Percentiles rank a stretch among this genome's conserved stretches.
phyloP scores from a whole-genome alignment of 1,139 yeast genomes.

The Diutina neorugosa region DNA sequence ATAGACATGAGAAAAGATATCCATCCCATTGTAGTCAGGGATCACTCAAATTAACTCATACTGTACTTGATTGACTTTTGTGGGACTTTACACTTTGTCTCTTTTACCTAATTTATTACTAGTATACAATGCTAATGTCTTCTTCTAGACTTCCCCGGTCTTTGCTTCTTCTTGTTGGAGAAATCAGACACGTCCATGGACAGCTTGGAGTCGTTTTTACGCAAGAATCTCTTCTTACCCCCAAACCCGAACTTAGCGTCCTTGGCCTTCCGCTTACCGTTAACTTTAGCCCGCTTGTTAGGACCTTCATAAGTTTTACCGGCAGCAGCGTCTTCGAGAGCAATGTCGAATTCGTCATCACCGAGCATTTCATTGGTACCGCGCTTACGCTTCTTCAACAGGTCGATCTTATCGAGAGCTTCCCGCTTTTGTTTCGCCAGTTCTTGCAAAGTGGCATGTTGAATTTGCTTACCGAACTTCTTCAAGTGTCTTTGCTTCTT shows the following conservation, averaged over 20 bases:
- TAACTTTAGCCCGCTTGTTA: constrained; percentile 40
- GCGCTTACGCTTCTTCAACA: constrained; percentile 70
- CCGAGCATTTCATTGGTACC: constrained; percentile 58
- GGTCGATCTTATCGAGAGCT: constrained; percentile 79
- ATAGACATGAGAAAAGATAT: too few species aligned
- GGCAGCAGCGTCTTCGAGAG: constrained; percentile 78
- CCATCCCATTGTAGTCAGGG: too few species aligned
- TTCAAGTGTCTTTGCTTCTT: constrained; percentile 88
- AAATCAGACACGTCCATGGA: not conserved
- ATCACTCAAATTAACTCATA: too few species aligned
- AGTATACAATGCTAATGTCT: constrained; percentile 1
- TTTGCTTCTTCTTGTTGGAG: not conserved
- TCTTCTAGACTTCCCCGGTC: constrained; percentile 4
- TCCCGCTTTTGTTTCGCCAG: constrained; percentile 92
- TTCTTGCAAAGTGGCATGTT: constrained; percentile 83
- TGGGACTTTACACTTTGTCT: too few species aligned
- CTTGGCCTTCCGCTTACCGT: constrained; percentile 54
- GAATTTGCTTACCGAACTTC: constrained; percentile 97
- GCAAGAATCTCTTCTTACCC: constrained; percentile 64
- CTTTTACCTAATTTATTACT: not conserved
- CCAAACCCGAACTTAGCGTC: constrained; percentile 43
- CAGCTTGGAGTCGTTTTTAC: constrained; percentile 55
- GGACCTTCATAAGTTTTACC: constrained; percentile 23
- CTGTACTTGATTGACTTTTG: too few species aligned
- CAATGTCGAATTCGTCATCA: constrained; percentile 55